These are phyloP conservation scores for Ogataea glucozyma DNA, from an alignment of 805 yeast genomes.

Conservation along the genomic window DNA sequence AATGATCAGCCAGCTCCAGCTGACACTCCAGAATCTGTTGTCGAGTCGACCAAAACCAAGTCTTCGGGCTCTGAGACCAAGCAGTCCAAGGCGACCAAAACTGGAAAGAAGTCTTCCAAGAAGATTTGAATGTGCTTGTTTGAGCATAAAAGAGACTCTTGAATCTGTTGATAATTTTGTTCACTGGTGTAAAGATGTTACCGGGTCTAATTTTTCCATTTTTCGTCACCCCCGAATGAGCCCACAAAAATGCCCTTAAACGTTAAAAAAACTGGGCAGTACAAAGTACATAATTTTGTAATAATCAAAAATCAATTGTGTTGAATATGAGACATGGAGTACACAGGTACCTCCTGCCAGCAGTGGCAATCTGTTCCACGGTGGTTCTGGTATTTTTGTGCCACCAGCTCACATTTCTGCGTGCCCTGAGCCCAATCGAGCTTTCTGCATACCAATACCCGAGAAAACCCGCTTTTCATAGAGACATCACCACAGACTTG, in stretches of 20 bases:
- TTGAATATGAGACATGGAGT: background rate
- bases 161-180: too few relatives aligned
- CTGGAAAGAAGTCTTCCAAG: constrained; percentile 23
- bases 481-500: background rate
- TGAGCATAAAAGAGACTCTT: background rate
- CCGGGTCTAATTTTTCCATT: too few relatives aligned
- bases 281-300: background rate
- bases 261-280: constrained; percentile 4
- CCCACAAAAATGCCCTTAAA: too few relatives aligned
- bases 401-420: constrained; percentile 1
- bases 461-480: background rate
- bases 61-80: constrained; percentile 24
- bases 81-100: constrained; percentile 25
- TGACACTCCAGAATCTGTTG: background rate
- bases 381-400: constrained; percentile 1
- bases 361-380: background rate
- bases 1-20: constrained; percentile 2
- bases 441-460: constrained; percentile 11
- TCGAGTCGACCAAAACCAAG: constrained; percentile 11
- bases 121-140: constrained; percentile 1
- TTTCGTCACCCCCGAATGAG: too few relatives aligned
- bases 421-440: constrained; percentile 2
- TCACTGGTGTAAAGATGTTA: too few relatives aligned
- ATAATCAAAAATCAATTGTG: background rate
- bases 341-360: background rate